Percentiles rank a stretch among this genome's conserved stretches.
Evolutionary conservation across 441 rosid genomes (phyloP).

Genomic region (Hura crepitans): DNA sequence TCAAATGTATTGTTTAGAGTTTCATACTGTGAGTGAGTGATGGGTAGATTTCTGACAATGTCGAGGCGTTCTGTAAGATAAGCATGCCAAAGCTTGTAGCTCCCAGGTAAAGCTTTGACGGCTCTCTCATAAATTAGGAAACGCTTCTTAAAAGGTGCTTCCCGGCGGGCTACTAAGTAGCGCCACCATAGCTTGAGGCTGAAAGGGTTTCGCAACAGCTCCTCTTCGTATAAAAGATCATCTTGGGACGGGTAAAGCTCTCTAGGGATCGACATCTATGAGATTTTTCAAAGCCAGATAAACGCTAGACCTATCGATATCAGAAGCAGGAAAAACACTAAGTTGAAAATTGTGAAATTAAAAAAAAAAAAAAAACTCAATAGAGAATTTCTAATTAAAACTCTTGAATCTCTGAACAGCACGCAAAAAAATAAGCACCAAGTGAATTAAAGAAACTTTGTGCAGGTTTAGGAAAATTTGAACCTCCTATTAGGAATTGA

Average conservation of each 20-base stretch:
- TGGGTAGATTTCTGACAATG: constrained; percentile 61
- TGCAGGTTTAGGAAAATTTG: too few relatives aligned
- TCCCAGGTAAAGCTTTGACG: constrained; percentile 77
- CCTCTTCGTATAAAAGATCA: constrained; percentile 81
- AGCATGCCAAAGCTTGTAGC: constrained; percentile 85
- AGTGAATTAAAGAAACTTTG: too few relatives aligned
- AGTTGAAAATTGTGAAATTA: not conserved
- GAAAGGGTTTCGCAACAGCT: constrained; percentile 72
- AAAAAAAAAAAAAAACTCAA: not conserved
- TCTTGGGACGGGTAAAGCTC: constrained; percentile 79
- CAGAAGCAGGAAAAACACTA: not conserved
- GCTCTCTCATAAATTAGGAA: constrained; percentile 81
- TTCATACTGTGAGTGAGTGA: constrained; percentile 61
- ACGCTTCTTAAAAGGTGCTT: constrained; percentile 61
- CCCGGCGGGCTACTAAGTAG: constrained; percentile 64
- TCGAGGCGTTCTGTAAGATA: constrained; percentile 77
- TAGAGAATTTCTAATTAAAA: too few relatives aligned
- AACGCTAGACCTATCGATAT: not conserved
- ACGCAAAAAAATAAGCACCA: not conserved
- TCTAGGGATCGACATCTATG: constrained; percentile 53
- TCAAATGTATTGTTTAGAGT: constrained; percentile 83
- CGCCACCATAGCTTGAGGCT: constrained; percentile 95
- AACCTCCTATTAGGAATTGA: not conserved
- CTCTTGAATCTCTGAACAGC: too few relatives aligned
- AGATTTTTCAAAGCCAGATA: not conserved